These are phyloP conservation scores for Nannochloropsis salina DNA, from an alignment of 108 stramenopile genomes.

Conservation along the genomic window DNA sequence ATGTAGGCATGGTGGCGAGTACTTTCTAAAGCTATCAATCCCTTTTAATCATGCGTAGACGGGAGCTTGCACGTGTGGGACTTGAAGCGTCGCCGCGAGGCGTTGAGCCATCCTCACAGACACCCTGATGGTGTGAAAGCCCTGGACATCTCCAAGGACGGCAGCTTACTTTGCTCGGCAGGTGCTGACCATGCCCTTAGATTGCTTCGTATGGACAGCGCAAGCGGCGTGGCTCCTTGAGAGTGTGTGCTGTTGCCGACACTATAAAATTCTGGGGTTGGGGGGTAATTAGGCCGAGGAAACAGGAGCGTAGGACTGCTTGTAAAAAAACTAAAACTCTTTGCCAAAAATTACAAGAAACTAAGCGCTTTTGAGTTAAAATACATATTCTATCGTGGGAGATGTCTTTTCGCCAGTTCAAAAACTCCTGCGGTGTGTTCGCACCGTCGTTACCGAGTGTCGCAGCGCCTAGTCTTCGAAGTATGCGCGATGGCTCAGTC, in stretches of 20 bases:
- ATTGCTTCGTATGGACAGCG: background rate
- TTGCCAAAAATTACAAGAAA: too few species aligned
- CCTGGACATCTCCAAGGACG: background rate
- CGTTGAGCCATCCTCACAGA: background rate
- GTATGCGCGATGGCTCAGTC: too few species aligned
- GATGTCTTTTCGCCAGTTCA: too few species aligned
- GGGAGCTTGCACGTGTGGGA: conserved; percentile 6
- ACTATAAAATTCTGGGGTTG: too few species aligned
- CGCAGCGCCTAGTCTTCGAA: too few species aligned
- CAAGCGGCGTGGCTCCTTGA: background rate
- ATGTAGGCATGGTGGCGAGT: background rate
- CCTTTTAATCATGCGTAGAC: background rate
- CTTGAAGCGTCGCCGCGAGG: conserved; percentile 8
- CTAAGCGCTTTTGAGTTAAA: too few species aligned
- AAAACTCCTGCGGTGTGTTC: too few species aligned
- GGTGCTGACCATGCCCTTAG: background rate
- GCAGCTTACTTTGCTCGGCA: conserved; percentile 6
- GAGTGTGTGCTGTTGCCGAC: background rate
- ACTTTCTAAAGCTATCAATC: background rate
- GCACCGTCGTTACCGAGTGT: too few species aligned
- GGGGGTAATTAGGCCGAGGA: too few species aligned
- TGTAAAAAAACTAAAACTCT: too few species aligned
- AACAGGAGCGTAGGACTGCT: too few species aligned
- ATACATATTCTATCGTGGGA: too few species aligned
- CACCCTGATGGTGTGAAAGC: conserved; percentile 7